Evolutionary conservation across 331 rosid species (phyloP), one percentile per base, ranked within the genome.

Genomic region (Dryas integrifolia): DNA sequence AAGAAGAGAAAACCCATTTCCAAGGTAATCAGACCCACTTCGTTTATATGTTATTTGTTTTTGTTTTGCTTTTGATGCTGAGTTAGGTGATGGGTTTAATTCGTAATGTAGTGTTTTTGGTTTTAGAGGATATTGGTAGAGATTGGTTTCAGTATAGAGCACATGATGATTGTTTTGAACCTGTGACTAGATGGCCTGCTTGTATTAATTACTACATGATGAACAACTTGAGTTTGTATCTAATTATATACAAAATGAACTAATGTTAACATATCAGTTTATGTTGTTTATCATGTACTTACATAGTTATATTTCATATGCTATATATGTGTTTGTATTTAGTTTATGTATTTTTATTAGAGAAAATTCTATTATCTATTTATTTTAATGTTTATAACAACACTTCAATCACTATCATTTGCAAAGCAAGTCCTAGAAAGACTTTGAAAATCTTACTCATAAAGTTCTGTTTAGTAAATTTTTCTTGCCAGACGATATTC

Each of bases 1-100:
- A 82, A 81, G 80, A 92, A 92, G 88, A 84, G 98, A 64, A 86
- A 88, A 38, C 60, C 73, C 4, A 69, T 86, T 9, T 46, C 92
- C 0, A 88, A 90, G 96, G 98, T 92, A 63, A 24, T 8, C 18
- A 0, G 1, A 9, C 38, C 6, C 12, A 0, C 3, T 18, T 44
- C 16, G 7, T 6, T 16, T 16, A 2, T 11, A 1, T 62, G 13
- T 16, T 59, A 48, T 72, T 0, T 2, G 43, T 35, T 72, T 49
- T 5, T 14, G 55, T 6, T 61, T 53, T 55, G 5, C 1, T 18
- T 39, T 40, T 16, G 9, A 13, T 69, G 7, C 0, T 38, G 3
- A 14, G 26, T 8, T 13, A 1, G 3, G 4, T 4, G 1, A 5
- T 64, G 35, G 35, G 56, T 13, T 50, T 6, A 26, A 3, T 40